Percentiles rank a stretch among this genome's conserved stretches.
phyloP scores from a whole-genome alignment of 768 basidiomycete species.

The Daedaleopsis nitida region DNA sequence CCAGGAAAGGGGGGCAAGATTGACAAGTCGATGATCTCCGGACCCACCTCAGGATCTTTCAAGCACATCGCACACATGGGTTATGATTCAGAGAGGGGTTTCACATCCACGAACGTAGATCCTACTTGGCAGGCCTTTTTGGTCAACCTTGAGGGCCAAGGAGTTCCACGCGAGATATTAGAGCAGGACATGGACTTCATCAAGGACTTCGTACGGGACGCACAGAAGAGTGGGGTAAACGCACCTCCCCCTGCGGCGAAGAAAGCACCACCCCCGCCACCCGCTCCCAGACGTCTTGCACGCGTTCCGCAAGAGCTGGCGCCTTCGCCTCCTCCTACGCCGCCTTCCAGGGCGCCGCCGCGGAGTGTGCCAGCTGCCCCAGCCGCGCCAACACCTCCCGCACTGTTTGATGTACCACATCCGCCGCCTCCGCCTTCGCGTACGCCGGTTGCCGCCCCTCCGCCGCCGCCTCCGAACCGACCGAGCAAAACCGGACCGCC shows the following conservation, averaged over 20 bases:
- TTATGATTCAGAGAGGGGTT: constrained; percentile 84
- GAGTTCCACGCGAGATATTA: constrained; percentile 70
- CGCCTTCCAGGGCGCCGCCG: constrained; percentile 40
- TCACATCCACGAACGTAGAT: constrained; percentile 85
- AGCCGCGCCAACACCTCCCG: constrained; percentile 32
- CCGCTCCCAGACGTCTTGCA: constrained; percentile 37
- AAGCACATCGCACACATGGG: constrained; percentile 95
- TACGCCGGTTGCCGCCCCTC: constrained; percentile 20
- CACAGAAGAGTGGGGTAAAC: constrained; percentile 32
- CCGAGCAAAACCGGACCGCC: constrained; percentile 38
- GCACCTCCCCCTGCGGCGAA: constrained; percentile 27
- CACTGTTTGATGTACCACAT: constrained; percentile 35
- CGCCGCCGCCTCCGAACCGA: constrained; percentile 32
- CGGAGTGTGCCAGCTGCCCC: constrained; percentile 31
- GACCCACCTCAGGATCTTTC: constrained; percentile 76
- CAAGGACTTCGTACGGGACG: constrained; percentile 71
- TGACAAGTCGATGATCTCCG: constrained; percentile 92
- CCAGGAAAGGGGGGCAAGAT: constrained; percentile 71
- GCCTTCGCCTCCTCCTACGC: constrained; percentile 56
- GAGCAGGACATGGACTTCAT: constrained; percentile 87
- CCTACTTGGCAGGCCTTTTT: constrained; percentile 84
- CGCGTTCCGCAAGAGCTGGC: constrained; percentile 26
- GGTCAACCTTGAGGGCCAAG: constrained; percentile 59
- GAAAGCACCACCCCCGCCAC: constrained; percentile 38
- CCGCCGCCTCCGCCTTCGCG: constrained; percentile 36